A percentile compares a stretch with the other conserved stretches of the same genome.
phyloP scores from a whole-genome alignment of 352 stramenopile species.

The Aphanomyces cochlioides region DNA sequence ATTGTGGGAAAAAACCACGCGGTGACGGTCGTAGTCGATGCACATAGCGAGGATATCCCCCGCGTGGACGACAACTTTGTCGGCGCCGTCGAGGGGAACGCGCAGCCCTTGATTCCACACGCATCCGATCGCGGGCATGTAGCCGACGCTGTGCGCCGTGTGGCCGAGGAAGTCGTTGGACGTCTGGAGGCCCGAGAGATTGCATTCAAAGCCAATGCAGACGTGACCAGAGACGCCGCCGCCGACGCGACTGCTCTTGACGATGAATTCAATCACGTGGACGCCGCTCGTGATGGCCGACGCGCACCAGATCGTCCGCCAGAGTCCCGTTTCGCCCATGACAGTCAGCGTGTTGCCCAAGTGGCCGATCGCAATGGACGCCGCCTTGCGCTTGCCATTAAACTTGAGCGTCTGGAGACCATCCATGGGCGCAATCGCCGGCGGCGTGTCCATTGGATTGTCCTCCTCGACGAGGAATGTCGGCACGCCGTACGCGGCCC shows the following conservation, averaged over 20 bases:
- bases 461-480: constrained; percentile 82
- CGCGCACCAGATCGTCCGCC: constrained; percentile 64
- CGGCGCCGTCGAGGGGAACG: constrained; percentile 43
- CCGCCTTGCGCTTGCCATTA: constrained; percentile 54
- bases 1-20: constrained; percentile 71
- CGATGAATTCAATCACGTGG: constrained; percentile 70
- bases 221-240: constrained; percentile 64
- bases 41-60: constrained; percentile 73
- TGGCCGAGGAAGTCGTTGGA: constrained; percentile 48
- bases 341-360: constrained; percentile 60
- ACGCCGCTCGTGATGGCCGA: constrained; percentile 59
- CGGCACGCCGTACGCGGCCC: constrained; percentile 77
- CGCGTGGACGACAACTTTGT: constrained; percentile 39
- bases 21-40: constrained; percentile 73
- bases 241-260: constrained; percentile 66
- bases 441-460: constrained; percentile 55
- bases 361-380: constrained; percentile 65
- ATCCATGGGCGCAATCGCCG: constrained; percentile 56
- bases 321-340: constrained; percentile 48
- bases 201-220: constrained; percentile 62
- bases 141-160: constrained; percentile 55
- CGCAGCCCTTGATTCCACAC: constrained; percentile 67
- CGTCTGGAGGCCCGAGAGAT: neutral
- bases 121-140: constrained; percentile 78
- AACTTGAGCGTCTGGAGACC: constrained; percentile 59